phyloP scores from a whole-genome alignment of 2,329 filamentous ascomycete genomes.

The Dactylellina sp. region DNA sequence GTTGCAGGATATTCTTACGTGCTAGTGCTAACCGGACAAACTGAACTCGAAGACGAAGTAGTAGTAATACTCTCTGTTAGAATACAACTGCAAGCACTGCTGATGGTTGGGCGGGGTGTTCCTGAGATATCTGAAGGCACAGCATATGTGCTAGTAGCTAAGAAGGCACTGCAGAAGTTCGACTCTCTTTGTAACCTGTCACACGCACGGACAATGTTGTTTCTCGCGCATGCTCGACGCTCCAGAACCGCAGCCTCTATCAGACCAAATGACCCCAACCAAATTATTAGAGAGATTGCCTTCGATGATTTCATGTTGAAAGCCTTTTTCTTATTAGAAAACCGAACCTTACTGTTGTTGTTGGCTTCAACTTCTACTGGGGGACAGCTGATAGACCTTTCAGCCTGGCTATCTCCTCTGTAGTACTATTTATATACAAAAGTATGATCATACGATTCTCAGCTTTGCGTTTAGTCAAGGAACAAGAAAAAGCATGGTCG shows the following conservation, averaged over 20 bases:
- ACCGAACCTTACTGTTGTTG: background rate
- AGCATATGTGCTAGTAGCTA: conserved; percentile 9
- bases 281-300: background rate
- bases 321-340: background rate
- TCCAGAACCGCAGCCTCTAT: conserved; percentile 10
- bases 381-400: too few relatives aligned
- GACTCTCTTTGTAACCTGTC: conserved; percentile 29
- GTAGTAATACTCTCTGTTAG: conserved; percentile 6
- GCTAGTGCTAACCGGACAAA: conserved; percentile 9
- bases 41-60: conserved; percentile 16
- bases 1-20: conserved; percentile 2
- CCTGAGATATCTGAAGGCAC: conserved; percentile 7
- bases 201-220: conserved; percentile 18
- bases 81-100: conserved; percentile 23
- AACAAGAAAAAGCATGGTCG: too few relatives aligned
- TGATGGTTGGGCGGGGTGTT: conserved; percentile 20
- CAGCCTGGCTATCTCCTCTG: too few relatives aligned
- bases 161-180: conserved; percentile 15
- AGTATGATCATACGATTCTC: too few relatives aligned
- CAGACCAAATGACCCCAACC: background rate
- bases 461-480: too few relatives aligned
- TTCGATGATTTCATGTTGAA: conserved; percentile 25
- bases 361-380: too few relatives aligned
- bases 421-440: too few relatives aligned
- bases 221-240: conserved; percentile 6